phyloP scores from a whole-genome alignment of 352 stramenopile genomes.

The Globisporangium ultimum region DNA sequence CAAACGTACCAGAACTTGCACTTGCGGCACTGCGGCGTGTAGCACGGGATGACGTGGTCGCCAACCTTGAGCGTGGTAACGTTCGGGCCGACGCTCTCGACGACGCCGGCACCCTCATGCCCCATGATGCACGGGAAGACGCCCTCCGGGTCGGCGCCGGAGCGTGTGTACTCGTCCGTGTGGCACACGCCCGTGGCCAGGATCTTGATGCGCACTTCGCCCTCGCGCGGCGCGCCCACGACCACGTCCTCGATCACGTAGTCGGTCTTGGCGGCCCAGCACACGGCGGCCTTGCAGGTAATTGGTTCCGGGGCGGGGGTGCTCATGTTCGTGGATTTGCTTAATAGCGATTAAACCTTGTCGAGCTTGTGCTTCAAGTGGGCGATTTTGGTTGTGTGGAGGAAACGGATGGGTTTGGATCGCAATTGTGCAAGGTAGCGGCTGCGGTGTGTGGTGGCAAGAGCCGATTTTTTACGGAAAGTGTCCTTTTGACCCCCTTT shows the following conservation, averaged over 20 bases:
- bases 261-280: conserved; percentile 83
- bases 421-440: not conserved
- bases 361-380: conserved; percentile 10
- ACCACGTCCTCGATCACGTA: conserved; percentile 82
- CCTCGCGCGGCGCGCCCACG: conserved; percentile 54
- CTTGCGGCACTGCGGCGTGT: conserved; percentile 90
- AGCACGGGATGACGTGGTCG: conserved; percentile 95
- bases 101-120: conserved; percentile 79
- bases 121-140: conserved; percentile 88
- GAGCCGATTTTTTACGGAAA: conserved; percentile 8
- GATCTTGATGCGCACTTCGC: conserved; percentile 85
- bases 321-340: conserved; percentile 29
- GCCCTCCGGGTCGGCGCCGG: conserved; percentile 70
- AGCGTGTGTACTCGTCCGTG: conserved; percentile 87
- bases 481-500: not conserved
- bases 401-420: not conserved
- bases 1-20: conserved; percentile 80
- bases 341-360: too few species aligned
- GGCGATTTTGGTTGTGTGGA: conserved; percentile 1
- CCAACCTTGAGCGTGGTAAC: conserved; percentile 81
- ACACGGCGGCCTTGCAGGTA: conserved; percentile 88
- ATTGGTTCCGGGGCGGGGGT: conserved; percentile 49
- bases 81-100: conserved; percentile 77
- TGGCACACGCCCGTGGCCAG: conserved; percentile 83
- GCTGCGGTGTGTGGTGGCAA: not conserved